Conservation (phyloP, 163 green algal species). For the Chloromonas sp. region DNA sequence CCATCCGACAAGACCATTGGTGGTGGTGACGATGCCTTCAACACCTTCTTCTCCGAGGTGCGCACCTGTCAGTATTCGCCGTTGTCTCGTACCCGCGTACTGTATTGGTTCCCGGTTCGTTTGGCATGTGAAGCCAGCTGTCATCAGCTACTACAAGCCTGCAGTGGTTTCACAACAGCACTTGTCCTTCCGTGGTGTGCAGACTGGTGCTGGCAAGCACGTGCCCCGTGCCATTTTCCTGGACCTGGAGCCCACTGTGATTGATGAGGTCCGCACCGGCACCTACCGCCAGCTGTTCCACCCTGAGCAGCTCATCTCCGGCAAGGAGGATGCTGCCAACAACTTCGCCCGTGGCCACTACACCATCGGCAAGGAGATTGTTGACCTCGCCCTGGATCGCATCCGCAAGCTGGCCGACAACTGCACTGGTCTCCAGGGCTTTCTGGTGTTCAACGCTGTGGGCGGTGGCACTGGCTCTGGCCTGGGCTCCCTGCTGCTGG, state of each 20-base stretch:
- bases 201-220: slow-evolving; percentile 97
- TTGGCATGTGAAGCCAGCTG: neutral
- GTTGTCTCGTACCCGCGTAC: neutral
- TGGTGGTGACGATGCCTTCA: slow-evolving; percentile 95
- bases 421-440: slow-evolving; percentile 97
- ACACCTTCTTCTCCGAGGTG: slow-evolving; percentile 96
- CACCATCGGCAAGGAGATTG: slow-evolving; percentile 96
- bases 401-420: slow-evolving; percentile 99
- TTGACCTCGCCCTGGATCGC: slow-evolving; percentile 93
- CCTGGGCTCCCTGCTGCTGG: slow-evolving; percentile 80
- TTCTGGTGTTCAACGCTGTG: slow-evolving; percentile 98
- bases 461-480: slow-evolving; percentile 94
- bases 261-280: slow-evolving; percentile 97
- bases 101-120: neutral
- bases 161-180: neutral
- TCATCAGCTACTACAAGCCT: neutral
- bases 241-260: slow-evolving; percentile 97
- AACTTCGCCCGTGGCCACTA: slow-evolving; percentile 99
- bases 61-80: neutral
- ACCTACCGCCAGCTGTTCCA: slow-evolving; percentile 99
- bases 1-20: slow-evolving; percentile 93
- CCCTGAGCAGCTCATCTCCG: slow-evolving; percentile 92
- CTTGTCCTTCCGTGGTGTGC: neutral
- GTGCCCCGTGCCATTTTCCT: slow-evolving; percentile 96
- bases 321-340: slow-evolving; percentile 99